A percentile compares a stretch with the other conserved stretches of the same genome.
Evolutionary conservation across 768 basidiomycete genomes (phyloP).

Genomic region (Crepidotus variabilis): DNA sequence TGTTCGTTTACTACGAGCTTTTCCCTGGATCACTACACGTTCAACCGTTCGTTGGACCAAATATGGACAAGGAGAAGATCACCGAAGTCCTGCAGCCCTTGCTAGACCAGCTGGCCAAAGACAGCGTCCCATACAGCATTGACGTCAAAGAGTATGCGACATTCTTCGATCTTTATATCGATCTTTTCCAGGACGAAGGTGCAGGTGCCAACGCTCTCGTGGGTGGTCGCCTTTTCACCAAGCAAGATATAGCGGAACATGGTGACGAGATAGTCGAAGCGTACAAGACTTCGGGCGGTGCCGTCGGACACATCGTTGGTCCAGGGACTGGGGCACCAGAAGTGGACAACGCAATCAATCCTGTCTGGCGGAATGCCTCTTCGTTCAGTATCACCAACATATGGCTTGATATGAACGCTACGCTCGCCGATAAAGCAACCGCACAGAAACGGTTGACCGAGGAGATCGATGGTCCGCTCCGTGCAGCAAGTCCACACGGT

Average conservation of each 20-base stretch:
- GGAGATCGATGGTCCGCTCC: conserved; percentile 8
- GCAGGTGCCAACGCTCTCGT: conserved; percentile 4
- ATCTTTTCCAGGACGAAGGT: conserved; percentile 14
- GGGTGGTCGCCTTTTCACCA: conserved; percentile 12
- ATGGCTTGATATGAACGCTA: not conserved
- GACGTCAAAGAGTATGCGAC: conserved; percentile 8
- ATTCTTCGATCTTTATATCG: conserved; percentile 14
- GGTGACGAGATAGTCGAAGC: conserved; percentile 4
- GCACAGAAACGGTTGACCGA: conserved; percentile 10
- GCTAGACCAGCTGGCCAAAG: conserved; percentile 5
- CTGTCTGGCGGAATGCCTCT: conserved; percentile 6
- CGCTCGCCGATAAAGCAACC: conserved; percentile 7
- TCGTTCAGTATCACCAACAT: conserved; percentile 1
- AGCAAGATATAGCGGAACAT: conserved; percentile 7
- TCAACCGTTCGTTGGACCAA: conserved; percentile 14
- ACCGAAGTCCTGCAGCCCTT: conserved; percentile 9
- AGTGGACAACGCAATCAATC: conserved; percentile 14
- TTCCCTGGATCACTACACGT: conserved; percentile 5
- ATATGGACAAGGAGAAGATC: conserved; percentile 7
- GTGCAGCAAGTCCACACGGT: conserved; percentile 8
- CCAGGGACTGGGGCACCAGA: conserved; percentile 6
- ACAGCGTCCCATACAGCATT: conserved; percentile 8
- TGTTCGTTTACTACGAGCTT: no score
- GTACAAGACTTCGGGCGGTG: not conserved
- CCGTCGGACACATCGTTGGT: conserved; percentile 13